phyloP scores from a whole-genome alignment of 495 filamentous ascomycete species.

The Trichodelitschia bisporula region DNA sequence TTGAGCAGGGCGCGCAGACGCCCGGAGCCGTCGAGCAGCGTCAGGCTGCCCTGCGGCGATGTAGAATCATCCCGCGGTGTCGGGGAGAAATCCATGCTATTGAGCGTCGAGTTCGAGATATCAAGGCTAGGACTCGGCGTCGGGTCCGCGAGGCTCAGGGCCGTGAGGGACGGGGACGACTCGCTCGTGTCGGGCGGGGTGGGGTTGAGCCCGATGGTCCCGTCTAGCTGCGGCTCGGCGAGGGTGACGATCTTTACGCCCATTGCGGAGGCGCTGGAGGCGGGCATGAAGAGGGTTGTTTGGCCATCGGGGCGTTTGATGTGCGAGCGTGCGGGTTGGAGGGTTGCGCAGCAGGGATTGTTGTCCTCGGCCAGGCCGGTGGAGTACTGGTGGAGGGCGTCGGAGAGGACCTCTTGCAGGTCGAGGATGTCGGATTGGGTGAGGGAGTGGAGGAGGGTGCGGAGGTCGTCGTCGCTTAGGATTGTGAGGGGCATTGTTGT shows the following conservation, averaged over 20 bases:
- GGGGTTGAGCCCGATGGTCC: no score
- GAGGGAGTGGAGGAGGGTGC: constrained; percentile 43
- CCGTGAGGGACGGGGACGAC: no score
- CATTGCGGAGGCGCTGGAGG: constrained; percentile 28
- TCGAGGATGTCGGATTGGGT: constrained; percentile 37
- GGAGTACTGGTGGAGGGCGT: constrained; percentile 63
- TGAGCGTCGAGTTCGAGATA: constrained; percentile 16
- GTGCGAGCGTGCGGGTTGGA: constrained; percentile 55
- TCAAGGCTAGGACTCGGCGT: no score
- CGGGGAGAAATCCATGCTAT: constrained; percentile 10
- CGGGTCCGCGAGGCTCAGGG: no score
- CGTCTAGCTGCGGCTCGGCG: constrained; percentile 6
- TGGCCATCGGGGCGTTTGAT: constrained; percentile 44
- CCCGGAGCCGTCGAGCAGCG: constrained; percentile 42
- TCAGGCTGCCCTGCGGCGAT: constrained; percentile 54
- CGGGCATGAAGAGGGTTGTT: constrained; percentile 87
- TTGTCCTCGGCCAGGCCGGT: constrained; percentile 26
- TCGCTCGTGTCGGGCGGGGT: no score
- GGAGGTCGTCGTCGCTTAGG: constrained; percentile 47
- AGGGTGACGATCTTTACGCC: constrained; percentile 41
- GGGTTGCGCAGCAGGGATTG: constrained; percentile 29
- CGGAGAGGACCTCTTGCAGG: constrained; percentile 39
- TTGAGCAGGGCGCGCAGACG: constrained; percentile 56
- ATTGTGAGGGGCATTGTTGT: constrained; percentile 47
- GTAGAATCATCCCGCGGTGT: no score